Base-by-base conservation (phyloP, 1,139 yeast genomes). In the Diutina pseudorugosa region DNA sequence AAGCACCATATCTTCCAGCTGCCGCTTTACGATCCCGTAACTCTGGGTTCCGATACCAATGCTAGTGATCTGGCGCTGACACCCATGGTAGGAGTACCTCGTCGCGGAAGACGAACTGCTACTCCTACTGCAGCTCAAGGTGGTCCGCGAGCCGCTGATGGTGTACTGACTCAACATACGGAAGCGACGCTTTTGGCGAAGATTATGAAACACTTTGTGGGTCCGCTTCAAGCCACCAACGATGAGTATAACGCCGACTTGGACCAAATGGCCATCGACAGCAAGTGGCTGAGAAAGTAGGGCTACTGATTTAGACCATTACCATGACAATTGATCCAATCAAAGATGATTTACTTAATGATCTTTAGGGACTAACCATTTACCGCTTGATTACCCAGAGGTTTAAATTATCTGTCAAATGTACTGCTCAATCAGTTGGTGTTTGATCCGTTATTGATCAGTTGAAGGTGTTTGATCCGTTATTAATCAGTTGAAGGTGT, bases 41-140 rank as follows among this genome's bases (percentile, higher is more conserved):
- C 76, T 1, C 70, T 75, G 1, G 78, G 77, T 0, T 71, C 76
- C 0, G 78, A 74, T 54, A 67, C 76, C 3, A 69, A 69, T 55
- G 61, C 58, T 12, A 45, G 49, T 14, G 49, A 45, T 11, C 27
- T 33, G 40, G 36, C 36, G n/a, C 49, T 45, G 49, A 16, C 41
- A 1, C 36, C 36, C 2, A 36, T 18, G 14, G 49, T 27, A 8
- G 49, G 49, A n/a, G 40, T 45, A 2, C 36, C 36, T 2, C 16
- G 49, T 4, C 19, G 49, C 8, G 49, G 49, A 16, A 9, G 49
- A 16, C 49, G 49, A 9, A 45, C 49, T 1, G 49, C 49, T 7
- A 25, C 47, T 4, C 47, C 49, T 16, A 18, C 19, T n/a, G 20
- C 42, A 8, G 20, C 42, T 18, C 40, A 16, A 7, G 40, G 40